Base-by-base conservation (phyloP, 306 rosid species). In the Sicyos edulis region DNA sequence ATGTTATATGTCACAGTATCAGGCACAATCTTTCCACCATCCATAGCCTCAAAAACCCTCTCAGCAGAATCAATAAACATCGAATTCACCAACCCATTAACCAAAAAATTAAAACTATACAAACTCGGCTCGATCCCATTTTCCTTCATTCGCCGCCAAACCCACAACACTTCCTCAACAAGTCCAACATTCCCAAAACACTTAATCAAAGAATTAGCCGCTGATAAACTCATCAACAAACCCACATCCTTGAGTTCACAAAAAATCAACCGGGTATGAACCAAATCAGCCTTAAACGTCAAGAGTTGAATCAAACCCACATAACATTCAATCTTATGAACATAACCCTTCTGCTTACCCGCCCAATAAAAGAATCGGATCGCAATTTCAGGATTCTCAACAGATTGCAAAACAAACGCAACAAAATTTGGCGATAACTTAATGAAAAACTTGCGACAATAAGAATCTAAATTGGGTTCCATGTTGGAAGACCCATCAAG, bases 91-190 rank as follows among this genome's bases (percentile, higher is more conserved):
- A 93, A 86, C 4, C 95, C 96, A 63, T 91, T 91, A 70, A 93
- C 65, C 75, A 91, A 80, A 21, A 86, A 88, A 54, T 93, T 93
- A 63, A 73, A 81, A 1, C 79, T 74, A 50, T 75, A 81, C 79
- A 93, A 76, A 53, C 81, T 77, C 8, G 95, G 96, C 6, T 80
- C 86, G 17, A 91, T 83, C 59, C 84, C 83, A 70, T 84, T 79
- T 71, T 88, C 87, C 54, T 82, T 88, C 97, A 90, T 86, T 52
- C 78, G 78, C n/a, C 95, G 83, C 89, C 96, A 89, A 11, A 90
- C 92, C 87, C 91, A 88, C 50, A 93, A 73, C 82, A 90, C 71
- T 70, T 88, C 98, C 74, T 88, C 90, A 55, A 93, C 83, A 75
- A 90, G 73, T 6, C 92, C 96, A 58, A 79, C 78, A 44, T 80